These are phyloP conservation scores for Podospora pseudoanserina DNA, from an alignment of 495 filamentous ascomycete genomes.

Conservation along the genomic window DNA sequence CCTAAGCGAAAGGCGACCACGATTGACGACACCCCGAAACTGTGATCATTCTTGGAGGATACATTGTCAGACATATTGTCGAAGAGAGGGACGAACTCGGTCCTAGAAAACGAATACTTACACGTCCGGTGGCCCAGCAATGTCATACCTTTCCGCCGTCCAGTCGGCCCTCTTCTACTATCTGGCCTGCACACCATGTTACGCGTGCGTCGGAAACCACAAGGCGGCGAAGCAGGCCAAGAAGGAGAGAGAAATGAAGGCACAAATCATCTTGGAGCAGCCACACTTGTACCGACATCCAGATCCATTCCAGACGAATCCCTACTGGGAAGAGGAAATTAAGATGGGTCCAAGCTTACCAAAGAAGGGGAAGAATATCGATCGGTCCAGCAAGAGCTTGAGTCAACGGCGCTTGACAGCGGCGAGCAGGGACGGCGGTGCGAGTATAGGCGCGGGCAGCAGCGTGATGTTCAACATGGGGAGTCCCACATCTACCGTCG, in stretches of 20 bases:
- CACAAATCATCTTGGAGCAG: conserved; percentile 58
- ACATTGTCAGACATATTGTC: not conserved
- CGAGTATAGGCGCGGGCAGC: conserved; percentile 32
- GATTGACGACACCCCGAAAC: not conserved
- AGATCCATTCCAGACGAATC: conserved; percentile 76
- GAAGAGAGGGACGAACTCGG: too few species aligned
- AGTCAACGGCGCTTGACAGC: conserved; percentile 48
- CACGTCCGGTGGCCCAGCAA: conserved; percentile 25
- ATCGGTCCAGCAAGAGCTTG: conserved; percentile 43
- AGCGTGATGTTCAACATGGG: conserved; percentile 23
- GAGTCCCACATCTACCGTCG: conserved; percentile 27
- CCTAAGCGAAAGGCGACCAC: not conserved
- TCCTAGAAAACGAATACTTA: not conserved
- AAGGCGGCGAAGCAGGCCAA: conserved; percentile 65
- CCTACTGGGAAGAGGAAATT: conserved; percentile 83
- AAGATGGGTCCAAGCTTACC: conserved; percentile 69
- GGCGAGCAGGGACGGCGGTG: conserved; percentile 35
- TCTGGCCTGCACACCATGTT: conserved; percentile 77
- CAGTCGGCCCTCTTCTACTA: conserved; percentile 89
- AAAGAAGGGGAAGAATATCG: conserved; percentile 53
- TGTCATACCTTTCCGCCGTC: conserved; percentile 52
- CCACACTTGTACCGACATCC: conserved; percentile 74
- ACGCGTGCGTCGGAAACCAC: conserved; percentile 57
- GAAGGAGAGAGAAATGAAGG: conserved; percentile 55
- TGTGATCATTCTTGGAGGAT: not conserved